Base-by-base conservation (phyloP, 2,329 filamentous ascomycete genomes). In the Venturiaceae sp. region DNA sequence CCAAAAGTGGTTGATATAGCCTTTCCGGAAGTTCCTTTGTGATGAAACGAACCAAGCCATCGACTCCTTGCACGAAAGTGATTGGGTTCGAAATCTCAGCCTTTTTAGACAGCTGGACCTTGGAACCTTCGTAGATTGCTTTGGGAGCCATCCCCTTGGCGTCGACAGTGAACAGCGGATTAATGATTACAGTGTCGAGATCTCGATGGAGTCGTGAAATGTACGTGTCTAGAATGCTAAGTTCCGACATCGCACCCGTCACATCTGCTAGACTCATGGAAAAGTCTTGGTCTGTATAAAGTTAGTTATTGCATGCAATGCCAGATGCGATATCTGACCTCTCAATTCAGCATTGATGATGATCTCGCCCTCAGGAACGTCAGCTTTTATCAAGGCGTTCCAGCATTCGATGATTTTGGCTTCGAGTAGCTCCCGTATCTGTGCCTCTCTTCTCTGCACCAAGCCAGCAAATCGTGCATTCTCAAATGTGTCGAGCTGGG, bases 381-480 rank as follows among this genome's bases (percentile, higher is more conserved):
- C 44, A 30, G 26, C 72, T 1, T 77, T 72, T 13, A 95, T 75
- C 46, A 92, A 75, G 0, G 79, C 75, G 60, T 81, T 81, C 90
- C 91, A 96, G n/a, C 85, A 80, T 58, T 78, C 77, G 46, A 83
- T 80, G 39, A 94, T 80, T 8, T 83, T 81, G 41, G 86, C 81
- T 59, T 84, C 80, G 23, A 94, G 80, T 21, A 81, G 78, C 2
- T 80, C 78, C 62, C 85, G 85, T 59, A 95, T 74, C 65, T 85
- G 83, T 28, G 83, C 83, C 1, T 83, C 80, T 62, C 86, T 82
- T 47, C 83, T 71, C 61, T 85, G 79, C 3, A 96, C 73, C 26
- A 95, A 74, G 58, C 52, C 50, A 13, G 34, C 39, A 37, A 61
- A 58, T 28, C 50, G 30, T 28, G 60, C 30, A 19, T 81, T 80